These are phyloP conservation scores for Suillus alpinus DNA, from an alignment of 768 basidiomycete genomes.

Conservation along the genomic window DNA sequence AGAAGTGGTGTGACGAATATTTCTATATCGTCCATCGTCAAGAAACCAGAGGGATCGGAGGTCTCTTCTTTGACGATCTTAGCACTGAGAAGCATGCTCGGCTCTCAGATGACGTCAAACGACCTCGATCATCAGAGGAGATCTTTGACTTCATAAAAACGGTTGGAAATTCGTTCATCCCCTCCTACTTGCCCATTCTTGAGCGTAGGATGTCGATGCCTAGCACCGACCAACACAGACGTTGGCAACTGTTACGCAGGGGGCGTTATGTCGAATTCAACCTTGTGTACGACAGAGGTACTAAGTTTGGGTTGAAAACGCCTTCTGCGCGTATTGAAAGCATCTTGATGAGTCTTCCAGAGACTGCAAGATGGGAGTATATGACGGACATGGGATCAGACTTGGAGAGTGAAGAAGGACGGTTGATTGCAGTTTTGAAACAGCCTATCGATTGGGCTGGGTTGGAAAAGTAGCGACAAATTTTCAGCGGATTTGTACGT, in stretches of 20 bases:
- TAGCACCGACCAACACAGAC: conserved; percentile 62
- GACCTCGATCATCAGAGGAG: conserved; percentile 59
- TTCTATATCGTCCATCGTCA: conserved; percentile 87
- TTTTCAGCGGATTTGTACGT: neutral
- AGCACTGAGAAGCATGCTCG: conserved; percentile 62
- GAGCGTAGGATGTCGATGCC: conserved; percentile 51
- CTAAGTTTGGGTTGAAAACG: conserved; percentile 82
- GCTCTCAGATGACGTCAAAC: conserved; percentile 41
- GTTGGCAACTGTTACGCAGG: conserved; percentile 91
- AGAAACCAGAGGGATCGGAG: conserved; percentile 89
- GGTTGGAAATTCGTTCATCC: conserved; percentile 79
- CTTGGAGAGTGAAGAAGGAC: conserved; percentile 63
- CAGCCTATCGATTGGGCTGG: conserved; percentile 63
- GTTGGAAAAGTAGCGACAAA: neutral
- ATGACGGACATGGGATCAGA: conserved; percentile 70
- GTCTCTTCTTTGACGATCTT: conserved; percentile 96
- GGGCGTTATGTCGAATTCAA: conserved; percentile 97
- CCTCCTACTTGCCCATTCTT: conserved; percentile 89
- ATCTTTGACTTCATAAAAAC: conserved; percentile 75
- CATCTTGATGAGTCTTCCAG: conserved; percentile 86
- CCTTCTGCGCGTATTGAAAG: conserved; percentile 88
- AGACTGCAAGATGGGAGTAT: conserved; percentile 89
- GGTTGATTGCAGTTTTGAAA: conserved; percentile 57
- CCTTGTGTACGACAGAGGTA: conserved; percentile 81
- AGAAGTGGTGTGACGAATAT: conserved; percentile 97